Conservation (phyloP, 116 monocot species). For the Phalaenopsis hybrid region DNA sequence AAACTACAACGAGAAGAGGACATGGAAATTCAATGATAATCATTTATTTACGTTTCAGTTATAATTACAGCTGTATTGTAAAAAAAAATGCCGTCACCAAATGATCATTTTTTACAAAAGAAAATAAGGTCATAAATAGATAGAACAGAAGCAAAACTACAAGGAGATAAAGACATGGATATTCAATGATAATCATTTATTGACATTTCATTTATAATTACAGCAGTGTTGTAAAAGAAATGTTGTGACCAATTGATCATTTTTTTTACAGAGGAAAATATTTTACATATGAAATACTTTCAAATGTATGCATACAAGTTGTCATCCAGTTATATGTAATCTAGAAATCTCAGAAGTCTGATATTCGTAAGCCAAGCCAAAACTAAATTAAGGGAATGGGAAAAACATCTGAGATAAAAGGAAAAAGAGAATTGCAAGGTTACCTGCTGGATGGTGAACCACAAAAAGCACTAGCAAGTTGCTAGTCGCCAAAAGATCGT, state of each 20-base stretch:
- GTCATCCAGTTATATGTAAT: neutral
- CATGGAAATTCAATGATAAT: neutral
- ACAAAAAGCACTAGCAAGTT: conserved; percentile 12
- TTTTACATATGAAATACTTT: too few relatives aligned
- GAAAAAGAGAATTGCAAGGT: conserved; percentile 1
- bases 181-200: conserved; percentile 2
- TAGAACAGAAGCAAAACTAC: neutral
- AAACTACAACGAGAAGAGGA: too few relatives aligned
- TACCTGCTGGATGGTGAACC: neutral
- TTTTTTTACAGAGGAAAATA: too few relatives aligned
- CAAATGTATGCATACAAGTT: neutral
- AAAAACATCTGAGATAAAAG: neutral
- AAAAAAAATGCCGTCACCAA: neutral
- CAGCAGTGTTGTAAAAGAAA: neutral
- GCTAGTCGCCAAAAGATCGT: conserved; percentile 7
- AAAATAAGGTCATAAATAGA: neutral
- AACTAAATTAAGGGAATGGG: neutral
- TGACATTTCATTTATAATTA: conserved; percentile 1
- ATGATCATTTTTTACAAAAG: too few relatives aligned
- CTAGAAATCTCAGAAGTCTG: neutral
- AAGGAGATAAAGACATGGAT: too few relatives aligned
- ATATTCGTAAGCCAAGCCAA: neutral
- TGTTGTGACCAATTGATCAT: neutral
- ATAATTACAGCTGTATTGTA: neutral
- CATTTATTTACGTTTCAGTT: neutral